Evolutionary conservation across 2,329 filamentous ascomycete species (phyloP), one percentile per base, ranked within the genome.

Genomic region (Annulohypoxylon truncatum): DNA sequence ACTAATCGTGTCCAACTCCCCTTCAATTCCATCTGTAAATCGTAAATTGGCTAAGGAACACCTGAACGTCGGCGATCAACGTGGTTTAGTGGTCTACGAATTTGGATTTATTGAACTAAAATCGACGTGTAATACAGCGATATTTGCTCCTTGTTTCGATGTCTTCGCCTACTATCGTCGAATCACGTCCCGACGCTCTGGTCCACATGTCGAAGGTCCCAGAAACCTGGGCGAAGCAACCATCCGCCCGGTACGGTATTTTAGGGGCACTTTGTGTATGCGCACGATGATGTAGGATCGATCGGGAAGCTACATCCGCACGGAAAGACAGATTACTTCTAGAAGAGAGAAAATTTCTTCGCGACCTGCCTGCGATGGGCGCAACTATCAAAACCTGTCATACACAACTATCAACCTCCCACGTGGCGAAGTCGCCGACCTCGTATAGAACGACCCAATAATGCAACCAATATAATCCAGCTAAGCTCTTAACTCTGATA

Each of bases 341-440:
- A 57, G 58, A 64, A 69, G 62, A 60, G 61, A 44, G 61, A 67
- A 61, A 40, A 22, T 28, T 61, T 57, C 56, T 64, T 67, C 53
- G 33, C 20, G 20, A n/a, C 3, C 28, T 48, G 26, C 26, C 42
- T 15, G 18, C 22, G 42, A 22, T 15, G 44, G 35, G 42, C 29
- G 18, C 38, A 40, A 61, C 58, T 63, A 68, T 65, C 54, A 60
- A 64, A 63, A 63, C n/a, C 18, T 67, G 68, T 69, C 58, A 62
- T 63, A 69, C 68, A 54, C 35, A 35, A 44, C 15, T 40, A 63
- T 54, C 55, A 46, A 24, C 26, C 55, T 59, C 54, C 66, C 66
- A 69, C 66, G 68, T 69, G 68, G 68, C 48, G 54, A 67, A 61
- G 66, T 71, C 66, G 63, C 68, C 68, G 68, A 71, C 59, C 60